These are phyloP conservation scores for Flaveria robusta DNA, from an alignment of 129 eudicot genomes.

Conservation along the genomic window DNA sequence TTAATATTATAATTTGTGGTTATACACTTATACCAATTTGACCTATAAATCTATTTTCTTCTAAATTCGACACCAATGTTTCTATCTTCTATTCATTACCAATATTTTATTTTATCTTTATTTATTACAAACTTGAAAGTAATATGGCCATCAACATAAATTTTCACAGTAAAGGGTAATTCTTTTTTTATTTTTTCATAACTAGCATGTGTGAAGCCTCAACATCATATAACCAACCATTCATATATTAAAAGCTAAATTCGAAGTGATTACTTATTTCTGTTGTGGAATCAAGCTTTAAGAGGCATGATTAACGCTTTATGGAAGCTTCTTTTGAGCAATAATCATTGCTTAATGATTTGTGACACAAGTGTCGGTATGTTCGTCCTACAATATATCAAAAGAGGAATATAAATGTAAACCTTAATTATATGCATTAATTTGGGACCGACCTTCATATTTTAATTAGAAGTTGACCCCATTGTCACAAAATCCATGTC, in stretches of 20 bases:
- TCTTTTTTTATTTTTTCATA: neutral
- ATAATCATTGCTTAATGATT: neutral
- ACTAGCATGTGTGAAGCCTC: neutral
- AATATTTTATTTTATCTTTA: no score
- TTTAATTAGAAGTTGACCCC: no score
- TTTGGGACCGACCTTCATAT: no score
- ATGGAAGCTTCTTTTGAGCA: conserved; percentile 1
- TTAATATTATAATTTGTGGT: no score
- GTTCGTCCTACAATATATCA: neutral
- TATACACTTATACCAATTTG: no score
- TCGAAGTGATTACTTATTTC: neutral
- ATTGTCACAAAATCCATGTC: no score
- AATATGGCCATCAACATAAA: neutral
- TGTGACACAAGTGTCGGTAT: conserved; percentile 3
- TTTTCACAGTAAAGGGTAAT: neutral
- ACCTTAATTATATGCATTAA: neutral
- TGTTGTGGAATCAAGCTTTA: neutral
- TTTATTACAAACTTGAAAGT: neutral
- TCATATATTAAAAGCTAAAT: neutral
- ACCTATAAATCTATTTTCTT: no score
- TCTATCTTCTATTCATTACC: no score
- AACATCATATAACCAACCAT: neutral
- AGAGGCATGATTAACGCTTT: conserved; percentile 10
- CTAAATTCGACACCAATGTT: no score
- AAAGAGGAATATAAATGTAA: neutral